Evolutionary conservation across 306 rosid genomes (phyloP), one percentile per base, ranked within the genome.

Genomic region (Corylus americana): DNA sequence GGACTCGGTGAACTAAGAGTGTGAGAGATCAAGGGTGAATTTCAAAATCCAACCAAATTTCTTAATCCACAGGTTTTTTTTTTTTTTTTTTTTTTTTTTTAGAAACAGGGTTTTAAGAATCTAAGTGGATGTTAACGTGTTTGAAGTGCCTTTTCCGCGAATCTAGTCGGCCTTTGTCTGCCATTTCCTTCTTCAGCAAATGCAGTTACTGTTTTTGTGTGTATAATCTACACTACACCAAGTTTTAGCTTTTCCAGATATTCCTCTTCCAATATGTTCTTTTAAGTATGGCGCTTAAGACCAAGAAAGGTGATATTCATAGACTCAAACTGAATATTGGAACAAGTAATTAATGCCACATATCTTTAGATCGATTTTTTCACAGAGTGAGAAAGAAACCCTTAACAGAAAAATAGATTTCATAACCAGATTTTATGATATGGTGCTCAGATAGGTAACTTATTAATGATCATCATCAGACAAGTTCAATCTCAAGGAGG

Each of bases 141-240:
- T 62, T 62, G 68, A 62, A 27, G 3, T 62, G 45, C 42, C 12
- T 62, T 61, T 62, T 62, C 45, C 69, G 42, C n/a, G 69, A 62
- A 29, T 62, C n/a, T 6, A 11, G 69, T 29, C 4, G 45, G 69
- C 1, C 69, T 59, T 25, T 62, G 45, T 62, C 44, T 62, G 69
- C 44, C 69, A 62, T 62, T 62, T 29, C 69, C 69, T 62, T 62
- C 69, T 12, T 62, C 37, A 14, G 69, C 44, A 12, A 62, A 62
- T 31, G n/a, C 29, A 62, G n/a, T 31, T 62, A 62, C 69, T 11
- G 10, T 16, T 12, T 62, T 62, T 62, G 45, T 62, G 45, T 12
- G 8, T 62, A 31, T 5, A 29, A 4, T 17, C 3, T 20, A 25
- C 14, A 31, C 17, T 11, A 12, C 44, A 31, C 8, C 37, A 59